Conservation (phyloP, 805 yeast species). For the Ogataea philodendri region DNA sequence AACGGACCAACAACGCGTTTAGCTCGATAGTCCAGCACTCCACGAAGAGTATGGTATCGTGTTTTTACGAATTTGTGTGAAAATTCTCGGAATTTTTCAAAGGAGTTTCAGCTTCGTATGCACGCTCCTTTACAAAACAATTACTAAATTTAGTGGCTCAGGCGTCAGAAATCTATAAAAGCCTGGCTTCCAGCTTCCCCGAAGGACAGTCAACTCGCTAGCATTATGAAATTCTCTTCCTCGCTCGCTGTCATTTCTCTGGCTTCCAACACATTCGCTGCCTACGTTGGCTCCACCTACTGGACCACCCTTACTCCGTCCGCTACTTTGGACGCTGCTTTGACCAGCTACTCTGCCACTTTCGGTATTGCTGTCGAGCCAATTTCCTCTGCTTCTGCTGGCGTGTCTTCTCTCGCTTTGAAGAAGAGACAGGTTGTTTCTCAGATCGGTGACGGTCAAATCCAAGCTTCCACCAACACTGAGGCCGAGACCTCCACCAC, state of each 20-base stretch:
- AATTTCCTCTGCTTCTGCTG: slow-evolving; percentile 8
- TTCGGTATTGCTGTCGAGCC: slow-evolving; percentile 20
- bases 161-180: slow-evolving; percentile 6
- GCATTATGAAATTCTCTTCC: slow-evolving; percentile 41
- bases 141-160: slow-evolving; percentile 10
- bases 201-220: slow-evolving; percentile 15
- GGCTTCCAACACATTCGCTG: slow-evolving; percentile 47
- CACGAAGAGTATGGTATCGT: too few relatives aligned
- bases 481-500: slow-evolving; percentile 14
- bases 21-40: too few relatives aligned
- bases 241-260: slow-evolving; percentile 40
- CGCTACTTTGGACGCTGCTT: slow-evolving; percentile 44
- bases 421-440: slow-evolving; percentile 37
- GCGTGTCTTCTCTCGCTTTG: slow-evolving; percentile 25
- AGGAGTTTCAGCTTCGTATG: slow-evolving; percentile 17
- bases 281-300: slow-evolving; percentile 56
- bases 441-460: slow-evolving; percentile 52
- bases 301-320: slow-evolving; percentile 69
- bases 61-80: too few relatives aligned
- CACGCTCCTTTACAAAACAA: slow-evolving; percentile 13
- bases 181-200: too few relatives aligned
- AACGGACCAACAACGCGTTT: too few relatives aligned
- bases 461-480: slow-evolving; percentile 44
- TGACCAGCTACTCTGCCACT: slow-evolving; percentile 49
- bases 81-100: slow-evolving; percentile 2